A percentile compares a stretch with the other conserved stretches of the same genome.
These are phyloP conservation scores for Annona squamosa DNA, from an alignment of 164 flowering plant genomes.

Conservation along the genomic window DNA sequence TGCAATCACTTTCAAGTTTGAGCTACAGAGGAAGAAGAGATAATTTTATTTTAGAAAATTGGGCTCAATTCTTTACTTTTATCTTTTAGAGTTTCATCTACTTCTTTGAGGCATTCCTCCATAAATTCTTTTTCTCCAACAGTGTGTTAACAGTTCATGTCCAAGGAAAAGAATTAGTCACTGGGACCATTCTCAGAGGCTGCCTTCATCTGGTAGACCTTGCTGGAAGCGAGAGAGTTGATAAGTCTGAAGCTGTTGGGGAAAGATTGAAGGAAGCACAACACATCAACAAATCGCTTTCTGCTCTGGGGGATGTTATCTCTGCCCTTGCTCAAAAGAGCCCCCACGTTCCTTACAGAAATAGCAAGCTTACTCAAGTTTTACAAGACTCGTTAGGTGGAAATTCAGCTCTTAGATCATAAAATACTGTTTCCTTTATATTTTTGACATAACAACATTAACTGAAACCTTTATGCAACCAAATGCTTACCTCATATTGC, in stretches of 20 bases:
- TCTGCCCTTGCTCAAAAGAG: constrained; percentile 87
- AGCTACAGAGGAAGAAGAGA: background rate
- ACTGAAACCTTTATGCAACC: background rate
- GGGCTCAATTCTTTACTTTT: background rate
- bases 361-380: constrained; percentile 92
- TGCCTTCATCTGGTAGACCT: constrained; percentile 92
- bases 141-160: constrained; percentile 85
- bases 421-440: background rate
- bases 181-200: constrained; percentile 60
- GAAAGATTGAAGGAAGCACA: constrained; percentile 91
- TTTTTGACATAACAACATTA: background rate
- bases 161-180: constrained; percentile 61
- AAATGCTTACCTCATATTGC: background rate
- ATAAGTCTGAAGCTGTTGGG: constrained; percentile 82
- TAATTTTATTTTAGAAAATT: background rate
- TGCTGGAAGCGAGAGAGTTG: constrained; percentile 96
- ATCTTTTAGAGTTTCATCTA: background rate
- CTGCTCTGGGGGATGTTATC: constrained; percentile 91
- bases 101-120: background rate
- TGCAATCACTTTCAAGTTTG: background rate
- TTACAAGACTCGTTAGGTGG: constrained; percentile 88
- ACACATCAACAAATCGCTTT: constrained; percentile 77
- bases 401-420: background rate
- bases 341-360: constrained; percentile 82
- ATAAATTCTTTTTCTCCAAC: constrained; percentile 11